Conservation (phyloP, 495 filamentous ascomycete species). For the Neurospora pannonica region DNA sequence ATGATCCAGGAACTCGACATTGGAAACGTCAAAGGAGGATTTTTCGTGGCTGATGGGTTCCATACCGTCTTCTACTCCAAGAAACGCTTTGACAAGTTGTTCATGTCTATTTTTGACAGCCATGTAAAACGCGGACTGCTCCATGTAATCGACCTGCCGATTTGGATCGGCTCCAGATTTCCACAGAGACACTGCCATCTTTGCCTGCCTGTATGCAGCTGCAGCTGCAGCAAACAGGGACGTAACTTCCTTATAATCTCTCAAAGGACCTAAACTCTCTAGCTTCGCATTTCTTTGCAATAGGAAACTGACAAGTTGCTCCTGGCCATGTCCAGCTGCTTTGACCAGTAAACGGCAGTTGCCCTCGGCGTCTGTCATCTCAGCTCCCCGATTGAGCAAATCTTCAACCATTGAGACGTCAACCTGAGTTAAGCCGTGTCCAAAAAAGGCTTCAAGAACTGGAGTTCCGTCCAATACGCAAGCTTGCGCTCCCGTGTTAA, state of each 20-base stretch:
- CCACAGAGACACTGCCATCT: neutral
- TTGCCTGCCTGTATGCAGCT: accelerated
- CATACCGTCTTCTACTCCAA: neutral
- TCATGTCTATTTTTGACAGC: neutral
- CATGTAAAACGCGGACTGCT: neutral
- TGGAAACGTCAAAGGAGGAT: neutral
- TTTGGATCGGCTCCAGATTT: neutral
- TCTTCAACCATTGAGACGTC: neutral
- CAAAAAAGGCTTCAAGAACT: neutral
- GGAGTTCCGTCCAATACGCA: neutral
- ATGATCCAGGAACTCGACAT: neutral
- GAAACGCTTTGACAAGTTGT: neutral
- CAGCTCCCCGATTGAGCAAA: neutral
- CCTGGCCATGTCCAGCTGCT: neutral
- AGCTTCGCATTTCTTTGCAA: neutral
- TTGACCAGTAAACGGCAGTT: neutral
- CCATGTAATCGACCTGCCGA: accelerated
- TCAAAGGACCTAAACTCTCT: too few relatives aligned
- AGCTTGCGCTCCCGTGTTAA: neutral
- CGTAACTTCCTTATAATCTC: too few relatives aligned
- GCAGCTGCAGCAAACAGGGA: neutral
- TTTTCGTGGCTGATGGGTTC: neutral
- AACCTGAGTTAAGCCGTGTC: neutral
- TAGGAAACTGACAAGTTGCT: neutral
- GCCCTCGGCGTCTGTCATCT: neutral